phyloP scores from a whole-genome alignment of 1,284 basidiomycete species.

The Ceratobasidium sp. region DNA sequence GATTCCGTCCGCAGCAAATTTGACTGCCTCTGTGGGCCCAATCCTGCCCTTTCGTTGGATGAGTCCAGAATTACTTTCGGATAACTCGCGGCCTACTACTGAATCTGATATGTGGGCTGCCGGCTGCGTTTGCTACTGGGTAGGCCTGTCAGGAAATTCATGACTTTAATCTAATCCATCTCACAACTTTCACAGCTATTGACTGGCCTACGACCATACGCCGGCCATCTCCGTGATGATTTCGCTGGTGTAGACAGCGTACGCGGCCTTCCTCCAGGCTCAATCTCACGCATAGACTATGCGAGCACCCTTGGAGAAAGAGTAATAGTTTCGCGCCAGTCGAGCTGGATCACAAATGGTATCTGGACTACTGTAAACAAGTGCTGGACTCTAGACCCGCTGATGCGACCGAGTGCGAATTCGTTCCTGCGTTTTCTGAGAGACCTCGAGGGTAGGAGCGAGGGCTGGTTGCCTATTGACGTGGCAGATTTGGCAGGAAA shows the following conservation, averaged over 20 bases:
- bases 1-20: background rate
- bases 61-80: conserved; percentile 19
- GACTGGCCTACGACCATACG: conserved; percentile 13
- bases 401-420: conserved; percentile 14
- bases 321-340: background rate
- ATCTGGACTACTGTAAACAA: conserved; percentile 6
- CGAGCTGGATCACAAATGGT: conserved; percentile 29
- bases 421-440: background rate
- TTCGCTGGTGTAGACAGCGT: conserved; percentile 30
- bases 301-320: background rate
- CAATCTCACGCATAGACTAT: conserved; percentile 7
- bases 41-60: conserved; percentile 34
- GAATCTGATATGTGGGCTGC: conserved; percentile 34
- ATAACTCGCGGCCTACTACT: background rate
- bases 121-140: conserved; percentile 29
- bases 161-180: background rate
- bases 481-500: conserved; percentile 16
- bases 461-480: conserved; percentile 14
- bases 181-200: background rate
- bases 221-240: conserved; percentile 18
- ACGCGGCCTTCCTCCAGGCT: conserved; percentile 14
- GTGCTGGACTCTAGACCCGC: conserved; percentile 24
- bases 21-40: conserved; percentile 2
- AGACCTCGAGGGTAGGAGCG: background rate
- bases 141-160: background rate